Conservation (phyloP, 306 rosid species). For the Lotus japonicus region DNA sequence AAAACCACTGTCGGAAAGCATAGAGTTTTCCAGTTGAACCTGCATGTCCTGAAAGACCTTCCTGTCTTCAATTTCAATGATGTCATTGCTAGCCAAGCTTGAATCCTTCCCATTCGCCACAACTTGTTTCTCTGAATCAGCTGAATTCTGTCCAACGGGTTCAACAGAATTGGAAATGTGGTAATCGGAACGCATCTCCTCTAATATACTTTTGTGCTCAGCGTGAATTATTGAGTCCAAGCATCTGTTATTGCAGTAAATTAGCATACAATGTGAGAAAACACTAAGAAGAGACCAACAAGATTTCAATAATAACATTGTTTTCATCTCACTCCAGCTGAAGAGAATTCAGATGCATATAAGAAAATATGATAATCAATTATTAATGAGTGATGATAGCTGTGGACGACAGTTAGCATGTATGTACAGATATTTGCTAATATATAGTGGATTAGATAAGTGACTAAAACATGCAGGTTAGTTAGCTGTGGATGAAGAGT, state of each 20-base stretch:
- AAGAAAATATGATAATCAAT: no score
- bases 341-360: no score
- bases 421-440: no score
- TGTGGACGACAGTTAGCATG: no score
- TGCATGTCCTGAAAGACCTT: constrained; percentile 30
- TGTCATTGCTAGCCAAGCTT: constrained; percentile 20
- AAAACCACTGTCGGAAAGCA: constrained; percentile 35
- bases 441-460: no score
- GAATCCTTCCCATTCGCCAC: constrained; percentile 29
- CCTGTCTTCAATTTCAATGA: constrained; percentile 32
- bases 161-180: constrained; percentile 30
- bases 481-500: no score
- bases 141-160: neutral
- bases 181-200: constrained; percentile 92
- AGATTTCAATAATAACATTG: neutral
- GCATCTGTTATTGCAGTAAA: constrained; percentile 45
- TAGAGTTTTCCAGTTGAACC: constrained; percentile 20
- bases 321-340: no score
- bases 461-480: no score
- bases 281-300: neutral
- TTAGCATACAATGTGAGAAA: neutral
- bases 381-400: no score
- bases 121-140: constrained; percentile 14
- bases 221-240: constrained; percentile 92
- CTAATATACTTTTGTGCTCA: constrained; percentile 72